Evolutionary conservation across 1,284 basidiomycete genomes (phyloP).

Genomic region (Moesziomyces antarcticus): DNA sequence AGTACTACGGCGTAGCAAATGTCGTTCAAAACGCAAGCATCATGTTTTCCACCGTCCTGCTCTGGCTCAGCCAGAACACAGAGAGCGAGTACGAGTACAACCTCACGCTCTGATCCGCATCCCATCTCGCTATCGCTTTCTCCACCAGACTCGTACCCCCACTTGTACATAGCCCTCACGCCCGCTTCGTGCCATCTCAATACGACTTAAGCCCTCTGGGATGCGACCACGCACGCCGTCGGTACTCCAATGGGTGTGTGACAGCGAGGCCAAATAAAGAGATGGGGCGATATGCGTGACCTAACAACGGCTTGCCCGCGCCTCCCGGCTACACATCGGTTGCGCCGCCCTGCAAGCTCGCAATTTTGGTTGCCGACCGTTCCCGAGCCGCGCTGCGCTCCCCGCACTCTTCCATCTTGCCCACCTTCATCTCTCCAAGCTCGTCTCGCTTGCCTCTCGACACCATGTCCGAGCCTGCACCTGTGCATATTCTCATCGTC

Average conservation of each 20-base stretch:
- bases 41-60: constrained; percentile 87
- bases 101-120: constrained; percentile 74
- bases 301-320: too few species aligned
- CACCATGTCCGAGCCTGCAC: background rate
- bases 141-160: background rate
- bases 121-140: too few species aligned
- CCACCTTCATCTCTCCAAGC: background rate
- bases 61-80: constrained; percentile 86
- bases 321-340: too few species aligned
- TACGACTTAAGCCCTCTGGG: too few species aligned
- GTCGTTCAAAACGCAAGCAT: constrained; percentile 90
- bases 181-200: background rate
- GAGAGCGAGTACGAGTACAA: constrained; percentile 88
- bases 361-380: too few species aligned
- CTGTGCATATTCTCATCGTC: constrained; percentile 62
- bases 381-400: too few species aligned
- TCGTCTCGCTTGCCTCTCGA: background rate
- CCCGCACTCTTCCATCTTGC: too few species aligned
- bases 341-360: too few species aligned
- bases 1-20: constrained; percentile 93
- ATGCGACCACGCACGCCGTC: too few species aligned
- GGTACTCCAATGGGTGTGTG: too few species aligned
- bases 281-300: too few species aligned
- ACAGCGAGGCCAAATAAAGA: too few species aligned
- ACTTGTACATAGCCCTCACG: background rate